phyloP scores from a whole-genome alignment of 768 basidiomycete species.

The Pulveroboletus sp. region DNA sequence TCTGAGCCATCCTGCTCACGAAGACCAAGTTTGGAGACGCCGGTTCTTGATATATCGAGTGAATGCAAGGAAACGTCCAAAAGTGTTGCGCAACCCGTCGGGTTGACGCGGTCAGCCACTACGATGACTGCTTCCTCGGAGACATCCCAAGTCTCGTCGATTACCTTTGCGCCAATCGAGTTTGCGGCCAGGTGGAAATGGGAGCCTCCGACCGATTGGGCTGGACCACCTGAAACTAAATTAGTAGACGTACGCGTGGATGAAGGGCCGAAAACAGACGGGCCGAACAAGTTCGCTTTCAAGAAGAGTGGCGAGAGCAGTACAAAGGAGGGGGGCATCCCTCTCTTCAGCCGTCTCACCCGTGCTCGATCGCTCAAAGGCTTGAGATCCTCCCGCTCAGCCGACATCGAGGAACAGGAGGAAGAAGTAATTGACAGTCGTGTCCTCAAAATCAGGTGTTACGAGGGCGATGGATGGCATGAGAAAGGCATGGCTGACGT shows the following conservation, averaged over 20 bases:
- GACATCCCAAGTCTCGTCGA: background rate
- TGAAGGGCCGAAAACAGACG: background rate
- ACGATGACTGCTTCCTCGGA: background rate
- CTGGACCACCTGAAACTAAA: constrained; percentile 9
- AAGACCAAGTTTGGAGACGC: background rate
- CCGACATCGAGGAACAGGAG: background rate
- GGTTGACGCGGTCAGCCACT: background rate
- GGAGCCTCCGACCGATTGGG: constrained; percentile 26
- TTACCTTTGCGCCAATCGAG: background rate
- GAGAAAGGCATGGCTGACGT: constrained; percentile 26
- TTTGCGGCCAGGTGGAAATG: constrained; percentile 5
- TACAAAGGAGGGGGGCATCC: background rate
- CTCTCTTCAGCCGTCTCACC: background rate
- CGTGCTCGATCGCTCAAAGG: constrained; percentile 1
- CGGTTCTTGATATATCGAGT: background rate
- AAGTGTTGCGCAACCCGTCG: background rate
- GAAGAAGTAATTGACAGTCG: background rate
- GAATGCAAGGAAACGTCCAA: background rate
- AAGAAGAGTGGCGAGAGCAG: constrained; percentile 1
- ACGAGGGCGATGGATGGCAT: constrained; percentile 14
- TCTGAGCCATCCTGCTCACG: background rate
- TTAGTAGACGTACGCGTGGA: background rate
- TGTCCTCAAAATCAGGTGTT: constrained; percentile 15
- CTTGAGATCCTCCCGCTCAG: background rate
- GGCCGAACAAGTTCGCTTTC: background rate